Evolutionary conservation across 208 protist genomes (phyloP).

Genomic region (Leptomonas pyrrhocoris): DNA sequence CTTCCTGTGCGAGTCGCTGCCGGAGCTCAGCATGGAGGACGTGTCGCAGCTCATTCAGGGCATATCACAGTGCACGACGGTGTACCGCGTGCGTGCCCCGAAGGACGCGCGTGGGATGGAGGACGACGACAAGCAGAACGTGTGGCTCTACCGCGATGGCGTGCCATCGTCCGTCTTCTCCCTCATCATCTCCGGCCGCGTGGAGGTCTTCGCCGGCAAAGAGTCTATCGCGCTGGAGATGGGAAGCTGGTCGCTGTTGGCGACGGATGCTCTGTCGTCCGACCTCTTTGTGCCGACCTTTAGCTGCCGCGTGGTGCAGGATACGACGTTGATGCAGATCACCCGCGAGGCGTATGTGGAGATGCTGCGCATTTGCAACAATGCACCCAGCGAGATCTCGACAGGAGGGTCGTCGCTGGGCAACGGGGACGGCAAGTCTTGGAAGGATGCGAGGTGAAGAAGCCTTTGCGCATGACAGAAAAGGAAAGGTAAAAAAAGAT

Average conservation of each 20-base stretch:
- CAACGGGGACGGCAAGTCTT: conserved; percentile 4
- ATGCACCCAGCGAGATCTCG: conserved; percentile 18
- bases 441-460: neutral
- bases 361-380: conserved; percentile 58
- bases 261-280: conserved; percentile 60
- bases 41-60: conserved; percentile 50
- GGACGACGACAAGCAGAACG: conserved; percentile 81
- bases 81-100: conserved; percentile 81
- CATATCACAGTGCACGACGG: conserved; percentile 56
- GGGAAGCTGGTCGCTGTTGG: conserved; percentile 85
- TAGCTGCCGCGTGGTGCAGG: conserved; percentile 89
- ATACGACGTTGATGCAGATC: conserved; percentile 86
- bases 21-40: conserved; percentile 71
- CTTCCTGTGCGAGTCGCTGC: conserved; percentile 84
- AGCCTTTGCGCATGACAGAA: neutral
- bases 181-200: conserved; percentile 79
- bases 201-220: conserved; percentile 87
- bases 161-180: conserved; percentile 85
- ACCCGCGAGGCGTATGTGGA: conserved; percentile 62
- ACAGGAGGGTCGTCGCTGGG: conserved; percentile 12
- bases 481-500: neutral
- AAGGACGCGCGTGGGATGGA: conserved; percentile 76
- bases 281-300: conserved; percentile 80
- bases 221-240: conserved; percentile 86
- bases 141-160: conserved; percentile 90